Evolutionary conservation across 176 grass and related monocot genomes (phyloP).

Genomic region (Bolboschoenus planiculmis): DNA sequence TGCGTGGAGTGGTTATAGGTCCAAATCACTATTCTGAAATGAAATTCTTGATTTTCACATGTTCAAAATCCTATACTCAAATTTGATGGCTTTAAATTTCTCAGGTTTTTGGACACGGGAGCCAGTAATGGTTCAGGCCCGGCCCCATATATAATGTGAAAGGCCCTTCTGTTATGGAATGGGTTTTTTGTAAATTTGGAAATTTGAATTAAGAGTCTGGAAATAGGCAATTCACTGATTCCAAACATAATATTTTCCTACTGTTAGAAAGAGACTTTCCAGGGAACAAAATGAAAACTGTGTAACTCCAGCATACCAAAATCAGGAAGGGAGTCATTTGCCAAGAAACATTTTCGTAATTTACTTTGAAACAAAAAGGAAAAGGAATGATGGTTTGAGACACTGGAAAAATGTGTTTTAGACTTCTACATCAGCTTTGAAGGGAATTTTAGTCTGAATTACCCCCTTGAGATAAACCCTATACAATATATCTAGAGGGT

Average conservation of each 20-base stretch:
- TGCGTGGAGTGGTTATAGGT: neutral
- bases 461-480: neutral
- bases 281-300: neutral
- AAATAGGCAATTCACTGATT: neutral
- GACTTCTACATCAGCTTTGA: neutral
- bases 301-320: neutral
- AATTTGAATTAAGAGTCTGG: neutral
- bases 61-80: neutral
- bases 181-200: neutral
- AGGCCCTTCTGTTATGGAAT: neutral
- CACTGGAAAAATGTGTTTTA: neutral
- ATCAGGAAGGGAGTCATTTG: neutral
- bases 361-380: neutral
- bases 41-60: neutral
- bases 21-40: neutral
- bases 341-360: neutral
- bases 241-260: neutral
- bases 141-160: neutral
- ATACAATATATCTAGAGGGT: neutral
- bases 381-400: neutral
- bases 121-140: neutral
- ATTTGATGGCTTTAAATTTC: neutral
- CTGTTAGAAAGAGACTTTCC: neutral
- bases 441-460: neutral
- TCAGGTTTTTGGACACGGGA: neutral